A percentile compares a stretch with the other conserved stretches of the same genome.
These are phyloP conservation scores for Umbelopsis vinacea DNA, from an alignment of 192 early-diverging fungal species.

Conservation along the genomic window DNA sequence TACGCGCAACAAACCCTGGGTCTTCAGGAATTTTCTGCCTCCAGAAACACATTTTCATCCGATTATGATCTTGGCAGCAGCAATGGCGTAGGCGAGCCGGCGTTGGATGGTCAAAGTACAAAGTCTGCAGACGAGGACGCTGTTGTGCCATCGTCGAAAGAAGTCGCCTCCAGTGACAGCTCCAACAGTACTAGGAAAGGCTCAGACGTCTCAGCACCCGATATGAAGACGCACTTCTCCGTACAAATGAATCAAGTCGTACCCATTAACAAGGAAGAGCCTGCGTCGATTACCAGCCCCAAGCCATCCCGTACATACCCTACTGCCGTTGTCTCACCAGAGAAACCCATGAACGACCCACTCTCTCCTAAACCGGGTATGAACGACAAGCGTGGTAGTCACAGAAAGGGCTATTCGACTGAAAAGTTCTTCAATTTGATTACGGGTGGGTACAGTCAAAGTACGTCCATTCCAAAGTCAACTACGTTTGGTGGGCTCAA, in stretches of 20 bases:
- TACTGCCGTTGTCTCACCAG: not conserved
- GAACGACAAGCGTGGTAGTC: not conserved
- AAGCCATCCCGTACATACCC: not conserved
- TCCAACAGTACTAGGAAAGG: not conserved
- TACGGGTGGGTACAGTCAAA: not conserved
- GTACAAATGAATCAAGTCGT: slow-evolving; percentile 7
- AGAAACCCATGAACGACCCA: not conserved
- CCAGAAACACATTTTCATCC: not conserved
- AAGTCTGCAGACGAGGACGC: not conserved
- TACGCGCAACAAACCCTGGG: slow-evolving; percentile 18
- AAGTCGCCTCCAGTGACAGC: not conserved
- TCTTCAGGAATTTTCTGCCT: not conserved
- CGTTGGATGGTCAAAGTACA: not conserved
- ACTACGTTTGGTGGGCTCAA: not conserved
- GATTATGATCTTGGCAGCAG: not conserved
- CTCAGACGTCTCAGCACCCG: not conserved
- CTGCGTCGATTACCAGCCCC: not conserved
- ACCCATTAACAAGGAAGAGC: not conserved
- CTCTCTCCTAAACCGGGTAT: not conserved
- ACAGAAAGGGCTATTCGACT: slow-evolving; percentile 6
- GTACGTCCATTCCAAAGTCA: not conserved
- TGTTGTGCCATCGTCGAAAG: not conserved
- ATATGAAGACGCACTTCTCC: not conserved
- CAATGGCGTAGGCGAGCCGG: not conserved
- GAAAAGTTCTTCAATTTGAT: slow-evolving; percentile 17